Conservation (phyloP, 331 rosid species). For the Pyracantha coccinea region DNA sequence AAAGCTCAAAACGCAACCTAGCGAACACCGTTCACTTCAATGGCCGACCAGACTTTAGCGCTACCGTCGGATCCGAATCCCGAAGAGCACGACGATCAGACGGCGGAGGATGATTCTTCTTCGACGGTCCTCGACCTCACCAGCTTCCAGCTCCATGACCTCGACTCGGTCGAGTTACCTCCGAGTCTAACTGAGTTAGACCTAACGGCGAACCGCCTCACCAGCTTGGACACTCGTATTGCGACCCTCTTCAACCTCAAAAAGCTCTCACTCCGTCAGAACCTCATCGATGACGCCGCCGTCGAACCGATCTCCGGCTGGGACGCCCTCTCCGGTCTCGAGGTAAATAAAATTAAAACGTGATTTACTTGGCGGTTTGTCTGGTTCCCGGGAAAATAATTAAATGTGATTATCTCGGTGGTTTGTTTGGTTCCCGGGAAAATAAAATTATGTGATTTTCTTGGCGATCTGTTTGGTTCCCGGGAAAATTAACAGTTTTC, state of each 20-base stretch:
- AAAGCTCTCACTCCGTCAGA: conserved; percentile 83
- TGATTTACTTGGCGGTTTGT: neutral
- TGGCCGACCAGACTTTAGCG: conserved; percentile 27
- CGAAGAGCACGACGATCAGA: conserved; percentile 13
- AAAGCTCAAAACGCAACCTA: neutral
- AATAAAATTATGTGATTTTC: neutral
- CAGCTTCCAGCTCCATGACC: conserved; percentile 83
- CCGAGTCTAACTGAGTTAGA: conserved; percentile 29
- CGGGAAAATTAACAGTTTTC: neutral
- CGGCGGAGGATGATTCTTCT: conserved; percentile 29
- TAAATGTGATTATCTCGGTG: neutral
- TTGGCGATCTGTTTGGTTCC: neutral
- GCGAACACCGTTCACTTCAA: neutral
- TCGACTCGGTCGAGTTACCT: conserved; percentile 59
- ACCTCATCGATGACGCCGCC: conserved; percentile 62
- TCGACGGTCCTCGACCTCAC: conserved; percentile 74
- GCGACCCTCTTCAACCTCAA: conserved; percentile 48
- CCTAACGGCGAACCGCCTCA: conserved; percentile 79
- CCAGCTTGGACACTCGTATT: conserved; percentile 74
- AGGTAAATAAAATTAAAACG: conserved; percentile 26
- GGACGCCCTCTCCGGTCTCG: conserved; percentile 50
- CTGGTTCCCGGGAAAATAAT: neutral
- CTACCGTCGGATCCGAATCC: conserved; percentile 14
- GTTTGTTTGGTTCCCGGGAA: neutral
- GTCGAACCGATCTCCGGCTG: conserved; percentile 68